Evolutionary conservation across 1,139 yeast species (phyloP), one percentile per base, ranked within the genome.

Genomic region (Yamadazyma songkhlaensis): DNA sequence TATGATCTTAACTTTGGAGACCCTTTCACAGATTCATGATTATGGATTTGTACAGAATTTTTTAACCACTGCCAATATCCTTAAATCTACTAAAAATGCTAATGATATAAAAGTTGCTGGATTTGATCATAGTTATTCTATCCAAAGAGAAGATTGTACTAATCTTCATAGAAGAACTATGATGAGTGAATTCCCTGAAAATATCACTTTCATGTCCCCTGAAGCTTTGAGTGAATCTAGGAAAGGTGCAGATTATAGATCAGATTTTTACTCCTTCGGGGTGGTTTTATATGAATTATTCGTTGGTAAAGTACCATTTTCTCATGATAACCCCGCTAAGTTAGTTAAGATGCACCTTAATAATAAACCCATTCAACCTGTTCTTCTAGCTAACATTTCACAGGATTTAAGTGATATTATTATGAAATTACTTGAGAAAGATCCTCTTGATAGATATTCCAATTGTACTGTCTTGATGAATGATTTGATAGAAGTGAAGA

Each of bases 221-320:
- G 81, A 77, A 49, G 60, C 69, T 3, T 64, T 77, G 12, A 72
- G 76, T 2, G 69, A 67, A 21, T 57, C 62, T 11, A 59, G 60
- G 31, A 55, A 63, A 26, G 55, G 65, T 3, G 75, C 73, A 7
- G 80, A 75, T 43, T 68, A 59, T 46, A 57, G 78, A 33, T 64
- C 81, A 0, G 82, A 77, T 49, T 63, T 74, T 36, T 77, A 76
- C 48, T 63, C 77, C 25, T 45, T 74, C 10, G 82, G 83, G 20
- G 63, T 76, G 20, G 67, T 77, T 3, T 44, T 77, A 29, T 75
- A 77, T 45, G 79, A 75, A 42, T 48, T 74, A 17, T 43, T 75
- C 9, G 62, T 72, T 7, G 79, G 80, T 0, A 54, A 59, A 14
- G 51, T 72, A 4, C 81, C 80, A 0, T 74, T 74, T 44, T 58